phyloP scores from a whole-genome alignment of 176 grass and related monocot species.

The Carex scoparia region DNA sequence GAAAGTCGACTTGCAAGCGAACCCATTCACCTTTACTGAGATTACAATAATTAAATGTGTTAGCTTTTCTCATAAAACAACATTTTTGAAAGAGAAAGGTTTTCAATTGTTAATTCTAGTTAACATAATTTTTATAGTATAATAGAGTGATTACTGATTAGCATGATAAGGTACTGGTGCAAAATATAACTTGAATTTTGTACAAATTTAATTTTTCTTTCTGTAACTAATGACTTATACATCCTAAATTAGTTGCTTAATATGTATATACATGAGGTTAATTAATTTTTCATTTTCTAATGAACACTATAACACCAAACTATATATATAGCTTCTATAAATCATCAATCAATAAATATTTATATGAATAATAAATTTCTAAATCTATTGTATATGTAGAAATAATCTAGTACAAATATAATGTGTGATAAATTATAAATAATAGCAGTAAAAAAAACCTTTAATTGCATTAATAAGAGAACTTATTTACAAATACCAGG shows the following conservation, averaged over 20 bases:
- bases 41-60: constrained; percentile 1
- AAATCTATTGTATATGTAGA: background rate
- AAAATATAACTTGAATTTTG: background rate
- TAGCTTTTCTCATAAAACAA: background rate
- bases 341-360: background rate
- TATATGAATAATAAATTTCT: background rate
- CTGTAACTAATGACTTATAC: no score
- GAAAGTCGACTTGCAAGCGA: constrained; percentile 3
- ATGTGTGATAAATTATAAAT: background rate
- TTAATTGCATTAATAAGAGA: no score
- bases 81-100: background rate
- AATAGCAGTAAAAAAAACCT: background rate
- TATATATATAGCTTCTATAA: background rate
- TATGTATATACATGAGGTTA: no score
- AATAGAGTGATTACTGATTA: background rate
- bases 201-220: background rate
- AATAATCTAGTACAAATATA: background rate
- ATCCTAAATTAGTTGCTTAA: no score
- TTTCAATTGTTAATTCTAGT: background rate
- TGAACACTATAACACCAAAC: background rate
- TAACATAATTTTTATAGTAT: background rate
- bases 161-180: background rate
- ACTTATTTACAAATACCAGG: no score
- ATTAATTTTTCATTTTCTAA: no score
- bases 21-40: constrained; percentile 31